Base-by-base conservation (phyloP, 176 grass and related monocot species). In the Dactylis glomerata region DNA sequence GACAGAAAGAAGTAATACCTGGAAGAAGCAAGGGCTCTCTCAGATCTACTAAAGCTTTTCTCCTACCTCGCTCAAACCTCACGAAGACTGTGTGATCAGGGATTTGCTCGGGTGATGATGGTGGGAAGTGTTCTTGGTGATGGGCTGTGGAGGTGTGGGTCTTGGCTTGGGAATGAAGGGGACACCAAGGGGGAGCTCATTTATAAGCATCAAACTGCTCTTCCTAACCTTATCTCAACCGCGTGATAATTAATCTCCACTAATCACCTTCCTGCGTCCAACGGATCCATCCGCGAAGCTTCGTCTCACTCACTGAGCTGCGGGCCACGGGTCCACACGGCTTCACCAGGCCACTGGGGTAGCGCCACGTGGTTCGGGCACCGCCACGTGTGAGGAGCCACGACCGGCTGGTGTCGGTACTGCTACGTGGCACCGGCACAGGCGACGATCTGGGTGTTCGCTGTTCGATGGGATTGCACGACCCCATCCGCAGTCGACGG, bases 11-110 rank as follows among this genome's bases (percentile, higher is more conserved):
- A 32, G 27, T 37, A 24, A 24, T 75, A 81, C 77, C 87, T 81
- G 47, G 28, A 76, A 24, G 30, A 38, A 27, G 69, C 27, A 69
- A 49, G 49, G 76, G 40, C 30, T 69, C 70, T 38, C 77, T 81
- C 59, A 58, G 67, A 81, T 77, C 47, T 41, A 76, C 58, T 3
- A 16, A 58, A 10, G 4, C 38, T 42, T 49, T 77, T 42, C 1
- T 49, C 77, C 76, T 81, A 85, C 69, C 87, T 85, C 87, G 58
- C 82, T 85, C 87, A 19, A 67, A 40, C 47, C 87, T 89, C 82
- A 68, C 76, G 13, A 62, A 69, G 31, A 65, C 14, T 14, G 50
- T 0, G 36, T 40, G 50, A 52, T 52, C 17, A 51, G 38, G 54
- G 17, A 16, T 44, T 38, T 42, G 30, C 9, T 44, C 27, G 50